Base-by-base conservation (phyloP, 306 rosid species). In the Oxytropis ochrocephala region DNA sequence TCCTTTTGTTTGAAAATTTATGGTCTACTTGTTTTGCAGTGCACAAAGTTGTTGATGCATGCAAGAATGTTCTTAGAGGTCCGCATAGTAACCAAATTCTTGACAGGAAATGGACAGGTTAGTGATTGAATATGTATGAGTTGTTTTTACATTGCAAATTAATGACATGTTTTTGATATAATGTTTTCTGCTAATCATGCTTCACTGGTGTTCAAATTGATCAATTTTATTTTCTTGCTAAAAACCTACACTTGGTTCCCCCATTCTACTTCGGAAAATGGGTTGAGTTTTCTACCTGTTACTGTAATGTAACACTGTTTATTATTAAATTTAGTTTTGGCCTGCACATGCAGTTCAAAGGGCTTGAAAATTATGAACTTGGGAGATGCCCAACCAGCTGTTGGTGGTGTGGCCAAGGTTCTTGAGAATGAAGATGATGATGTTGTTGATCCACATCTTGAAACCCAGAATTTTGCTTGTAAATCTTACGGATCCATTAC, bases 71-170 rank as follows among this genome's bases (percentile, higher is more conserved):
- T 79, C 91, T 94, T 32, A 88, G 96, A 87, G 96, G 99, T 64
- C 56, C 91, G 81, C 95, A 87, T 78, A 80, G 96, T 88, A 91
- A 91, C 88, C 81, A 81, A 81, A 81, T 94, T 73, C 82, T 92
- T n/a, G 89, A 80, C 66, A 85, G 96, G 86, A 96, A 94, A 80
- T 94, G 88, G 99, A 94, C 86, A 85, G 96, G 99, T 94, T 78
- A 72, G 95, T 83, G 65, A 32, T 58, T 53, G 64, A 50, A 74
- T 56, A 55, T 49, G 53, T 44, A 47, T 2, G 0, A 61, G 19
- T 53, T 72, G 33, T 71, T 71, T 39, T 76, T 39, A n/a, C n/a
- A n/a, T n/a, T n/a, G n/a, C n/a, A n/a, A n/a, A n/a, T n/a, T n/a
- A n/a, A n/a, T n/a, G n/a, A n/a, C n/a, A n/a, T n/a, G n/a, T n/a